Percentiles rank a stretch among this genome's conserved stretches.
These are phyloP conservation scores for Colletotrichum tropicicola DNA, from an alignment of 2,329 filamentous ascomycete species.

Conservation along the genomic window DNA sequence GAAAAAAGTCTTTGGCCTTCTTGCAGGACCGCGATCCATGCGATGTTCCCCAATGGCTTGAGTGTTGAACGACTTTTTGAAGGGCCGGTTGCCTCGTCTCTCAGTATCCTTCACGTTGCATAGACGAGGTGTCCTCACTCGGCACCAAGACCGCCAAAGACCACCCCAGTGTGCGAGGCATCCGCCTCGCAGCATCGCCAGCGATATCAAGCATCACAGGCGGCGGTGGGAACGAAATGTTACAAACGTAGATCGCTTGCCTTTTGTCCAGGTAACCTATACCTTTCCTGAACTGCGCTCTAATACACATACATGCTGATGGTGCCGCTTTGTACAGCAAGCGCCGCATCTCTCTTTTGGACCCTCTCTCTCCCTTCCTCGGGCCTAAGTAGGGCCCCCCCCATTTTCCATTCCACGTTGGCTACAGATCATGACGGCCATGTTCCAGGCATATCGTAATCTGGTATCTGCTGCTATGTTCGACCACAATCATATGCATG, in stretches of 20 bases:
- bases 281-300: slow-evolving; percentile 26
- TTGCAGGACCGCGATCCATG: too few species aligned
- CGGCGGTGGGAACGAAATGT: not conserved
- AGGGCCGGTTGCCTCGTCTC: too few species aligned
- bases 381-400: not conserved
- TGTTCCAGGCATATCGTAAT: slow-evolving; percentile 27
- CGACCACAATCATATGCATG: slow-evolving; percentile 29
- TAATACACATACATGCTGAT: slow-evolving; percentile 25
- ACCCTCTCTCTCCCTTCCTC: not conserved
- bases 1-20: too few species aligned
- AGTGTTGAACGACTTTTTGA: too few species aligned
- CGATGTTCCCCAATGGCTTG: too few species aligned
- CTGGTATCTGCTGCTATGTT: slow-evolving; percentile 30
- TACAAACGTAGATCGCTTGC: slow-evolving; percentile 22
- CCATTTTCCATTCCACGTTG: slow-evolving; percentile 25
- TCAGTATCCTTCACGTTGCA: too few species aligned
- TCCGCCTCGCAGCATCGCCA: too few species aligned
- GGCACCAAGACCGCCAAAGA: too few species aligned
- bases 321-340: slow-evolving; percentile 15
- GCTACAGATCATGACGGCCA: slow-evolving; percentile 21
- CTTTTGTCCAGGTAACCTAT: slow-evolving; percentile 24
- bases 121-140: too few species aligned
- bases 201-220: not conserved
- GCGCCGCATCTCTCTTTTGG: not conserved
- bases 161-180: too few species aligned